A percentile compares a stretch with the other conserved stretches of the same genome.
Conservation (phyloP, 2,329 filamentous ascomycete genomes). For the Coniella lustricola region DNA sequence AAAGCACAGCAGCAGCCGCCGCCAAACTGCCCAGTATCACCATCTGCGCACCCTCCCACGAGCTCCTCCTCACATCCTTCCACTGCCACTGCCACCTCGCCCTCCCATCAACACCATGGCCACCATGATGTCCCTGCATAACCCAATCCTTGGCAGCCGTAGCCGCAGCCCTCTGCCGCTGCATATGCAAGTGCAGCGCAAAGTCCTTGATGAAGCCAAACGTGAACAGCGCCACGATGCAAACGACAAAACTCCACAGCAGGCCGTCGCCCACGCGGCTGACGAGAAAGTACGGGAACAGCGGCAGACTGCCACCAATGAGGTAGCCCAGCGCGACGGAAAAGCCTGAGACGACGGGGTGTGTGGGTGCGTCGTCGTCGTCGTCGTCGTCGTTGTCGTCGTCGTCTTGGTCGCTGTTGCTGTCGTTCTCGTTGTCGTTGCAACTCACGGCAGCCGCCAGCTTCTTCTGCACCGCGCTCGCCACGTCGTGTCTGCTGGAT, state of each 20-base stretch:
- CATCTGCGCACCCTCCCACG: constrained; percentile 26
- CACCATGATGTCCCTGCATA: too few species aligned
- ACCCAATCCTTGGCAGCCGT: neutral
- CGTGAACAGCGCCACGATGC: constrained; percentile 23
- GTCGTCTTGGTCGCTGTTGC: neutral
- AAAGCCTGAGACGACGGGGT: constrained; percentile 20
- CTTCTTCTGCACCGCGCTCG: neutral
- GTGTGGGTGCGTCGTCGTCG: constrained; percentile 7
- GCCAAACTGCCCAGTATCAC: constrained; percentile 25
- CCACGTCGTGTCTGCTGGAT: constrained; percentile 3
- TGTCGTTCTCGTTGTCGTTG: neutral
- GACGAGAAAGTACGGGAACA: constrained; percentile 27
- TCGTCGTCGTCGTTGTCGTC: neutral
- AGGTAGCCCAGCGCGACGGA: constrained; percentile 26
- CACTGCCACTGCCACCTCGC: constrained; percentile 15
- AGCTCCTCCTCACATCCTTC: constrained; percentile 19
- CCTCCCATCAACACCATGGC: too few species aligned
- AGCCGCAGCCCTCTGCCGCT: neutral
- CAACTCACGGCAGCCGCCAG: neutral
- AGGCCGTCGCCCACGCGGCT: constrained; percentile 22
- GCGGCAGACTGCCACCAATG: constrained; percentile 24
- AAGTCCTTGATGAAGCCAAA: constrained; percentile 26
- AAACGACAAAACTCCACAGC: constrained; percentile 26
- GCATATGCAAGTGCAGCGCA: constrained; percentile 8
- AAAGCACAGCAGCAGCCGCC: constrained; percentile 24